Evolutionary conservation across 805 yeast genomes (phyloP).

Genomic region (Myxozyma mucilagina): DNA sequence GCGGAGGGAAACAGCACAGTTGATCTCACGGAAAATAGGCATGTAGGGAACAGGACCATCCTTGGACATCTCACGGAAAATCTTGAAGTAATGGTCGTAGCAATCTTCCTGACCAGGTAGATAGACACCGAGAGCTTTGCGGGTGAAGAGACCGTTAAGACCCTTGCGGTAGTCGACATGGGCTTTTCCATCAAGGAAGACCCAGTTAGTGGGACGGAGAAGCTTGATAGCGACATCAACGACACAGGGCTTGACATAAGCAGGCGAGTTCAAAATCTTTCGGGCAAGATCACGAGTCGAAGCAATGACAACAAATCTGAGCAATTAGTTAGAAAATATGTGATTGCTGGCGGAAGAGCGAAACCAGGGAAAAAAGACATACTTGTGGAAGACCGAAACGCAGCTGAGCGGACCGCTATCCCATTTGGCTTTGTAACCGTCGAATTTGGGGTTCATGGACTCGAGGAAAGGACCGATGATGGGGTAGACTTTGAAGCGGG

Average conservation of each 20-base stretch:
- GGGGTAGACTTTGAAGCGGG: constrained; percentile 85
- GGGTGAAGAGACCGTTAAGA: constrained; percentile 84
- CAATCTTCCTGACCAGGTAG: constrained; percentile 81
- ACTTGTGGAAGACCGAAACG: constrained; percentile 94
- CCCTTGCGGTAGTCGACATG: constrained; percentile 92
- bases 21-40: constrained; percentile 91
- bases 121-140: constrained; percentile 77
- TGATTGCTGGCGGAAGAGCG: neutral
- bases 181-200: constrained; percentile 91
- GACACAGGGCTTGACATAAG: constrained; percentile 93
- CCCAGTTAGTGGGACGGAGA: constrained; percentile 96
- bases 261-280: constrained; percentile 80
- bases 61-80: constrained; percentile 58
- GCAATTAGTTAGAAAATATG: neutral
- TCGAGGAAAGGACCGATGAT: constrained; percentile 95
- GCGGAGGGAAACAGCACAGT: constrained; percentile 90
- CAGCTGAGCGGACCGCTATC: constrained; percentile 90
- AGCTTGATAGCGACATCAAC: constrained; percentile 96
- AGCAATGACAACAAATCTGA: constrained; percentile 82
- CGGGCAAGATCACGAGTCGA: constrained; percentile 84
- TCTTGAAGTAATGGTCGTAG: constrained; percentile 77
- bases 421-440: constrained; percentile 92
- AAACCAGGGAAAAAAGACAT: constrained; percentile 1
- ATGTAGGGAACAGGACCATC: constrained; percentile 72
- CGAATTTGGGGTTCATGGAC: constrained; percentile 92